Evolutionary conservation across 2,329 filamentous ascomycete genomes (phyloP).

Genomic region (Clonostachys solani): DNA sequence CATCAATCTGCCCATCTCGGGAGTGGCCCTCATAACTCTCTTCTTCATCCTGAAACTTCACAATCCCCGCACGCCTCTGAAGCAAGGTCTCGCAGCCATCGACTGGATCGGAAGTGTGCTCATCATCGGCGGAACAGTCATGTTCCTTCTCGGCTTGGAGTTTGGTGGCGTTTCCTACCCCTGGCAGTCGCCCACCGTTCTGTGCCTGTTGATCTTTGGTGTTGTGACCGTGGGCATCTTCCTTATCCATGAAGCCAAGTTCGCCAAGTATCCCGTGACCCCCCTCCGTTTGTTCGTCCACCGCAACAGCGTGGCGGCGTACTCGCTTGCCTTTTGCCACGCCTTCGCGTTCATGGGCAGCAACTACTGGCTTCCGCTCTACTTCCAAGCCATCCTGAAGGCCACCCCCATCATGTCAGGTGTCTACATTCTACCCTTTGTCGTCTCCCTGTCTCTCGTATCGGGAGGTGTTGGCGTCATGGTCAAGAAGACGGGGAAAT

Average conservation of each 20-base stretch:
- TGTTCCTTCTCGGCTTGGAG: slow-evolving; percentile 83
- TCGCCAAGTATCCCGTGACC: slow-evolving; percentile 75
- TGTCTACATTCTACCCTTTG: slow-evolving; percentile 69
- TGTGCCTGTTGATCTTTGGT: slow-evolving; percentile 77
- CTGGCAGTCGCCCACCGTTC: slow-evolving; percentile 70
- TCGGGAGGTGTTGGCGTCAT: slow-evolving; percentile 53
- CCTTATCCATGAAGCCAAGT: slow-evolving; percentile 65
- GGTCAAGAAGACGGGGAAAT: slow-evolving; percentile 62
- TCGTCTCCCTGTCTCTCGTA: slow-evolving; percentile 60
- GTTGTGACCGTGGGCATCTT: slow-evolving; percentile 60
- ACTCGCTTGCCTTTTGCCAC: slow-evolving; percentile 67
- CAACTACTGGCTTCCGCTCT: slow-evolving; percentile 78
- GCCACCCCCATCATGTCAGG: slow-evolving; percentile 67
- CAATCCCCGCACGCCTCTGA: slow-evolving; percentile 60
- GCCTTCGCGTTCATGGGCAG: slow-evolving; percentile 73
- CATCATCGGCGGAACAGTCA: slow-evolving; percentile 74
- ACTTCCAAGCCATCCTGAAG: slow-evolving; percentile 74
- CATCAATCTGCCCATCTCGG: slow-evolving; percentile 53
- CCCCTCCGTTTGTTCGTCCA: slow-evolving; percentile 67
- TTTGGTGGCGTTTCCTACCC: slow-evolving; percentile 74
- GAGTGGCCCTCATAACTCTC: slow-evolving; percentile 40
- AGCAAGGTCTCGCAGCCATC: slow-evolving; percentile 57
- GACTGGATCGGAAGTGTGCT: slow-evolving; percentile 52
- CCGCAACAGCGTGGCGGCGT: slow-evolving; percentile 60
- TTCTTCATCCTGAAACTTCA: slow-evolving; percentile 64